These are phyloP conservation scores for Penicillium sp. DNA, from an alignment of 2,329 filamentous ascomycete genomes.

Conservation along the genomic window DNA sequence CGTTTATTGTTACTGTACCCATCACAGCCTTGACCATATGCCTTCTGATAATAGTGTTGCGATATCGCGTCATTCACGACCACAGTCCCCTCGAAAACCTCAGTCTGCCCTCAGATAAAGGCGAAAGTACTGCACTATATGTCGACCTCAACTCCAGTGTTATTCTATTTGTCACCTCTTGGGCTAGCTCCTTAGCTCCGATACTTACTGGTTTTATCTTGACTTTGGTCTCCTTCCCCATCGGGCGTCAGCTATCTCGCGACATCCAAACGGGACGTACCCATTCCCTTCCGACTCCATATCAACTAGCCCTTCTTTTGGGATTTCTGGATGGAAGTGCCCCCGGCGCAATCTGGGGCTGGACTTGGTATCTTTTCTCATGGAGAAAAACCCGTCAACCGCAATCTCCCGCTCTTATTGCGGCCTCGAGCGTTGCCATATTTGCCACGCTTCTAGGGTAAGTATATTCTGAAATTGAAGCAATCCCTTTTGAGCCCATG, in stretches of 20 bases:
- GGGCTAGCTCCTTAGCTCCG: slow-evolving; percentile 22
- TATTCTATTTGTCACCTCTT: slow-evolving; percentile 2
- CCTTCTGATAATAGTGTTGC: slow-evolving; percentile 9
- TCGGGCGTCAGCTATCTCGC: slow-evolving; percentile 13
- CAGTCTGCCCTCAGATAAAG: not conserved
- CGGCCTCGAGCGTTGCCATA: not conserved
- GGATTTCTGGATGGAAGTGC: slow-evolving; percentile 18
- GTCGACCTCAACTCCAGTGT: slow-evolving; percentile 12
- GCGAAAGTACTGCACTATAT: not conserved
- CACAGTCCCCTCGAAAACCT: slow-evolving; percentile 1
- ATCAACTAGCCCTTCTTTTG: slow-evolving; percentile 19
- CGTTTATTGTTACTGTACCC: slow-evolving; percentile 6
- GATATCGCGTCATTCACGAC: slow-evolving; percentile 2
- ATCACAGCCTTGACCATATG: slow-evolving; percentile 5
- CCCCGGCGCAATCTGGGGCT: slow-evolving; percentile 14
- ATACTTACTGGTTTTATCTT: slow-evolving; percentile 26
- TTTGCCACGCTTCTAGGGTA: not conserved
- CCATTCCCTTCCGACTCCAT: slow-evolving; percentile 18
- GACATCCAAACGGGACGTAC: slow-evolving; percentile 6
- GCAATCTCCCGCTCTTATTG: slow-evolving; percentile 7
- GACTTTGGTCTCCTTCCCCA: slow-evolving; percentile 25
- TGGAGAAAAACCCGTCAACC: slow-evolving; percentile 13
- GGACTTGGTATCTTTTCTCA: slow-evolving; percentile 15
- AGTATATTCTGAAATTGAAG: too few species aligned
- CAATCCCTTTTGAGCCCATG: too few species aligned